Conservation (phyloP, 1,139 yeast species). For the Taphrina flavorubra region DNA sequence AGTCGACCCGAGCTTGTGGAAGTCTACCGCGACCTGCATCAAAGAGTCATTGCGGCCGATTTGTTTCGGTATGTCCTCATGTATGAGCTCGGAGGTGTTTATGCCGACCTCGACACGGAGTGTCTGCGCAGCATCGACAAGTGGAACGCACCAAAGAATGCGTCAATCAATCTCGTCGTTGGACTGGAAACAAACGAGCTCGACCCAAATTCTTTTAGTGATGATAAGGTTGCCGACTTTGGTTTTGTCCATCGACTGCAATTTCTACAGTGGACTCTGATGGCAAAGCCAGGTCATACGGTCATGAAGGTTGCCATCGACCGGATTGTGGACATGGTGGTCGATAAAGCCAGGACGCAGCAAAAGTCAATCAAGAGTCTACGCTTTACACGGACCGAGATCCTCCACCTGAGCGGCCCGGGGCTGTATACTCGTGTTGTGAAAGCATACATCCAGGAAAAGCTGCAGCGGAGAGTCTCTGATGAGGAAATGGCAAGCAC, state of each 20-base stretch:
- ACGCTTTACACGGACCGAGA: slow-evolving; percentile 46
- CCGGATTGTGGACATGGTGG: not conserved
- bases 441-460: slow-evolving; percentile 71
- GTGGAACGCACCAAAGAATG: slow-evolving; percentile 62
- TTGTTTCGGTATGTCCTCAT: slow-evolving; percentile 84
- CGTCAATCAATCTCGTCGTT: slow-evolving; percentile 25
- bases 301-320: slow-evolving; percentile 80
- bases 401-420: slow-evolving; percentile 67
- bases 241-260: slow-evolving; percentile 76
- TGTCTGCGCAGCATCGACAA: slow-evolving; percentile 63
- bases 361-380: slow-evolving; percentile 60
- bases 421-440: slow-evolving; percentile 89
- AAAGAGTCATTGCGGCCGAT: slow-evolving; percentile 76
- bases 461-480: slow-evolving; percentile 60
- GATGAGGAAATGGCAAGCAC: not conserved
- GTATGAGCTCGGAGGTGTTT: slow-evolving; percentile 88
- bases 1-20: not conserved
- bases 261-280: slow-evolving; percentile 81
- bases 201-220: slow-evolving; percentile 8
- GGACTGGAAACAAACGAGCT: slow-evolving; percentile 25
- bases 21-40: not conserved
- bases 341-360: not conserved
- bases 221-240: slow-evolving; percentile 62
- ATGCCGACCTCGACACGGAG: slow-evolving; percentile 84
- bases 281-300: slow-evolving; percentile 88